Evolutionary conservation across 495 filamentous ascomycete genomes (phyloP), one percentile per base, ranked within the genome.

Genomic region (Penicillium paxilli): DNA sequence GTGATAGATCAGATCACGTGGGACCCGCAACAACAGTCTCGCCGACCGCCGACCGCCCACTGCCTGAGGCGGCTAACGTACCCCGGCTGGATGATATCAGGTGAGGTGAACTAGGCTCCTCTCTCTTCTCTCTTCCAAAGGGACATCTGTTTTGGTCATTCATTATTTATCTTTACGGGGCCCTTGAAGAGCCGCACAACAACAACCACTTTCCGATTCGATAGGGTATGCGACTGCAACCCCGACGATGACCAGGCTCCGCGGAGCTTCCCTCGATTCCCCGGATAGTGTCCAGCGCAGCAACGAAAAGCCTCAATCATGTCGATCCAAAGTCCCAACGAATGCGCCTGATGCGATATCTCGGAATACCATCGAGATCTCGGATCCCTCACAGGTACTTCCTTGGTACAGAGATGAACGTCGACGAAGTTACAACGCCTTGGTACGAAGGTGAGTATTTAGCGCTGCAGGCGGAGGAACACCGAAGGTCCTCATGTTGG

Each of bases 341-440:
- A 76, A 78, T 51, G 77, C 79, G 7, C 80, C 77, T 2, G 72
- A 76, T 4, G 48, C 77, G n/a, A 64, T 84, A 41, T 52, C 44
- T 4, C 67, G 71, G 37, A 76, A 83, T 46, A 83, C 80, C 0
- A 73, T 83, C 48, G 72, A 71, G 30, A 66, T 84, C 1, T 68
- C 66, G 1, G 71, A 81, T 44, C 67, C 74, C 2, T 68, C 74
- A 5, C 67, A 73, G 38, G 74, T 81, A 1, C 65, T 82, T 16
- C 62, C 75, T 5, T 69, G 78, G 56, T 74, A 75, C 59, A 70
- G 77, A 35, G 76, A 79, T 47, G 79, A 81, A 44, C 74, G 80
- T 23, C 66, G 74, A 47, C 68, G 77, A 23, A 67, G 73, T n/a
- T 83, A 80, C 48, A 79, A 82, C 53, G 49, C 67, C n/a, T 64